Evolutionary conservation across 2,329 filamentous ascomycete genomes (phyloP).

Genomic region (Pleoardoris graminearum): DNA sequence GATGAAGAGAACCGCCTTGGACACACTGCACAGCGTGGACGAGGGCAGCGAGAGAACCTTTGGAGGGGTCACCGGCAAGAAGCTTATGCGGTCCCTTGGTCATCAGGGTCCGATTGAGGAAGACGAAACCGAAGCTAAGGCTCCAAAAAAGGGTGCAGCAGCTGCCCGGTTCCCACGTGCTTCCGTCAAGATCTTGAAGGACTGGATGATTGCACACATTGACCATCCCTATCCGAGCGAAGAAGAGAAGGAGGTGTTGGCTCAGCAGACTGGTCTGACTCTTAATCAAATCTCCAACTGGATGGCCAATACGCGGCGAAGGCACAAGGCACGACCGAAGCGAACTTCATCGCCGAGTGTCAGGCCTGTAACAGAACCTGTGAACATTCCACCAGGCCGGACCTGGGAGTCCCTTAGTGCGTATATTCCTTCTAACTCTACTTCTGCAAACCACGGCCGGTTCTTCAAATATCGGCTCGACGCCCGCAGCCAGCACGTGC

Average conservation of each 20-base stretch:
- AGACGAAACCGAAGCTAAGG: conserved; percentile 31
- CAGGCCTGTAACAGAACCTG: conserved; percentile 63
- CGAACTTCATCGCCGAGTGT: conserved; percentile 71
- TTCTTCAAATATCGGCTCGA: conserved; percentile 29
- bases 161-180: conserved; percentile 70
- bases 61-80: conserved; percentile 44
- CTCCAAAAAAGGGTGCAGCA: conserved; percentile 39
- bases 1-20: conserved; percentile 46
- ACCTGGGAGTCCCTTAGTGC: conserved; percentile 53
- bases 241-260: conserved; percentile 79
- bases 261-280: conserved; percentile 77
- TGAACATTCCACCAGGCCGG: conserved; percentile 72
- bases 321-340: conserved; percentile 74
- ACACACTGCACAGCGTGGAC: conserved; percentile 53
- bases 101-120: conserved; percentile 43
- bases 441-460: conserved; percentile 20
- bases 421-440: conserved; percentile 25
- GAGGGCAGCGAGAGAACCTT: conserved; percentile 45
- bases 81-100: conserved; percentile 42
- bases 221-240: conserved; percentile 87
- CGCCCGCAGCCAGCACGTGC: conserved; percentile 6
- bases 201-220: conserved; percentile 79
- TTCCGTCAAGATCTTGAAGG: conserved; percentile 77
- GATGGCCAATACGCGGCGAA: conserved; percentile 85
- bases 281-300: conserved; percentile 87